phyloP scores from a whole-genome alignment of 139 green algal genomes.

The Nannochloris sp. region DNA sequence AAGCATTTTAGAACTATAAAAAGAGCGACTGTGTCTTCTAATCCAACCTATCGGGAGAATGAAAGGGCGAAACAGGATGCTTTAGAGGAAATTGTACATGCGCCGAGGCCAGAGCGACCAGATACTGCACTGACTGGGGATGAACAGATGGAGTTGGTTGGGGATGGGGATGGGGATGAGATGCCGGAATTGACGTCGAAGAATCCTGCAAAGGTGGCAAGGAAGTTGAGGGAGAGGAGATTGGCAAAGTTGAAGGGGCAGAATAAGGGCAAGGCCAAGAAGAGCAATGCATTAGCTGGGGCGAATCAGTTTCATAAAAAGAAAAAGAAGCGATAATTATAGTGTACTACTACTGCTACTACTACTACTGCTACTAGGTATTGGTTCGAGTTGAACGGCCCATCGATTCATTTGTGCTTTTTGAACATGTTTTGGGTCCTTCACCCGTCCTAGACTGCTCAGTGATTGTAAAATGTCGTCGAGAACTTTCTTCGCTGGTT shows the following conservation, averaged over 20 bases:
- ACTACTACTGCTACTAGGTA: neutral
- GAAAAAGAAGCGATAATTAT: conserved; percentile 13
- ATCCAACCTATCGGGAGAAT: conserved; percentile 5
- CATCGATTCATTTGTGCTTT: neutral
- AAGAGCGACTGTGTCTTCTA: neutral
- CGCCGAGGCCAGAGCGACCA: conserved; percentile 11
- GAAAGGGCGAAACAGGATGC: conserved; percentile 15
- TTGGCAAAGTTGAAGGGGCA: conserved; percentile 1
- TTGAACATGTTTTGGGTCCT: neutral
- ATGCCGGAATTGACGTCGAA: conserved; percentile 1
- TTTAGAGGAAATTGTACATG: conserved; percentile 15
- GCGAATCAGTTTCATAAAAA: conserved; percentile 17
- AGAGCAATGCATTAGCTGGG: conserved; percentile 10
- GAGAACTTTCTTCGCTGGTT: conserved; percentile 10
- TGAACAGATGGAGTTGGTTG: neutral
- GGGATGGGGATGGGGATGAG: neutral
- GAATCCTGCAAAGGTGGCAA: conserved; percentile 5
- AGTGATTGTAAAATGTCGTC: conserved; percentile 16
- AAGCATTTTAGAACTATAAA: conserved; percentile 24
- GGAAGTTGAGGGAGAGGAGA: conserved; percentile 6
- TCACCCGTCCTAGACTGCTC: neutral
- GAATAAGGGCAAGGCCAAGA: conserved; percentile 1
- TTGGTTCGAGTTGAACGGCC: neutral
- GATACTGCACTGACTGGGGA: neutral
- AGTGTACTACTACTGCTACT: neutral